Evolutionary conservation across 371 early-diverging fungal species (phyloP), one percentile per base, ranked within the genome.

Genomic region (Choanephora cucurbitarum): DNA sequence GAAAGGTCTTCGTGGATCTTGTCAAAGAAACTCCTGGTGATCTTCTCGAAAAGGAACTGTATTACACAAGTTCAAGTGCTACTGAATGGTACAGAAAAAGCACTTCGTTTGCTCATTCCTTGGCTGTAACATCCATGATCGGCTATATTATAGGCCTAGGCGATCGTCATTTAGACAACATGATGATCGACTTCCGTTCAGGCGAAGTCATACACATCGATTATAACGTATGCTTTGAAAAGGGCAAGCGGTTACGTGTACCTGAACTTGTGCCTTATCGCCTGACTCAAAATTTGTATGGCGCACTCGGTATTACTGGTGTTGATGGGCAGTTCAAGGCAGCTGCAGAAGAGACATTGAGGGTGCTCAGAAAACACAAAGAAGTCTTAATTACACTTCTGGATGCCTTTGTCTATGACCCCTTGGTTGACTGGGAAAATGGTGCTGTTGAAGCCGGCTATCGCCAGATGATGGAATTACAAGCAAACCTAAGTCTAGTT

Each of bases 101-200:
- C n/a, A 73, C 79, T 11, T 68, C 80, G 9, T 98, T 92, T 69
- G 88, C 88, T 7, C 82, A 90, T 14, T 95, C 96, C 39, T 81
- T 94, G n/a, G 98, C 99, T 1, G 90, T 91, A 0, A 92, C 90
- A 73, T 94, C 93, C 9, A 91, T 98, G 50, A 85, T 95, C 47
- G 99, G 99, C 0, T 98, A 94, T 75, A 84, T 99, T 15, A 89
- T 99, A 62, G 99, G 99, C 1, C 79, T 99, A 21, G 99, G 99
- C 13, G 99, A 99, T 75, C 89, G 99, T 11, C 99, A 99, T 71
- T 63, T 93, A 62, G 97, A 98, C 66, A 99, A 99, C 67, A 97
- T 99, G 45, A 53, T 99, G 59, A 69, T 99, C 13, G 98, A 99
- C 68, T 73, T 70, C 41, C 66, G 68, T 11, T 86, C 85, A 0